phyloP scores from a whole-genome alignment of 2,329 filamentous ascomycete species.

The Chaetomium globosum region DNA sequence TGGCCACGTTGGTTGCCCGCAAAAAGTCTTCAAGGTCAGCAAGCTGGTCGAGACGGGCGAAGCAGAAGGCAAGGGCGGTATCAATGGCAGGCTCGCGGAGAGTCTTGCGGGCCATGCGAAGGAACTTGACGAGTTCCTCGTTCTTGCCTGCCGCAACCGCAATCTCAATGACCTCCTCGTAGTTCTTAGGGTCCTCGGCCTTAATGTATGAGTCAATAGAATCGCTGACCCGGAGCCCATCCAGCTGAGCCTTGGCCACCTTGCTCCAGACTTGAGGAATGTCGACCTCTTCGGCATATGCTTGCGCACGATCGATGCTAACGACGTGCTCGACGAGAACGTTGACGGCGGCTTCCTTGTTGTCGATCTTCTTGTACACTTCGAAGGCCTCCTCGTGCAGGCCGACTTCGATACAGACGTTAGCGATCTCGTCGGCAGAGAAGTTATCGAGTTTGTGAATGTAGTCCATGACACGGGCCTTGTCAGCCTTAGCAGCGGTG shows the following conservation, averaged over 20 bases:
- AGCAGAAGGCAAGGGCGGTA: slow-evolving; percentile 91
- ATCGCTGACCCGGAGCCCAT: slow-evolving; percentile 89
- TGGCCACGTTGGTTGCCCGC: slow-evolving; percentile 87
- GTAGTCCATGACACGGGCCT: slow-evolving; percentile 92
- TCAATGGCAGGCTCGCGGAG: slow-evolving; percentile 91
- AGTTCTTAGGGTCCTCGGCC: slow-evolving; percentile 89
- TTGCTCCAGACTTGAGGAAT: slow-evolving; percentile 96
- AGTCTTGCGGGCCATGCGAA: slow-evolving; percentile 97
- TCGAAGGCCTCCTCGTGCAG: slow-evolving; percentile 96
- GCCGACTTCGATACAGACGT: slow-evolving; percentile 91
- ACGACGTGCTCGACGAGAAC: slow-evolving; percentile 96
- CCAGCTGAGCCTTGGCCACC: slow-evolving; percentile 95
- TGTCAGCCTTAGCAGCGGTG: slow-evolving; percentile 95
- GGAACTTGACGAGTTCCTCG: slow-evolving; percentile 93
- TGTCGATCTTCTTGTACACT: slow-evolving; percentile 96
- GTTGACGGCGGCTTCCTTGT: slow-evolving; percentile 82
- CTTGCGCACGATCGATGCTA: slow-evolving; percentile 95
- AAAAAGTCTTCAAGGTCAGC: slow-evolving; percentile 95
- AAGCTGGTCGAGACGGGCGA: slow-evolving; percentile 87
- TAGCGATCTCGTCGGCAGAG: slow-evolving; percentile 87
- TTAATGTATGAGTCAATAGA: slow-evolving; percentile 97
- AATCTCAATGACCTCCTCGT: slow-evolving; percentile 93
- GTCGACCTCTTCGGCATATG: slow-evolving; percentile 93
- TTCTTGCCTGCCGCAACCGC: slow-evolving; percentile 95
- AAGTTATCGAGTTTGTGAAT: slow-evolving; percentile 89